Percentiles rank a stretch among this genome's conserved stretches.
Evolutionary conservation across 2,329 filamentous ascomycete species (phyloP).

Genomic region (Clonostachys solani): DNA sequence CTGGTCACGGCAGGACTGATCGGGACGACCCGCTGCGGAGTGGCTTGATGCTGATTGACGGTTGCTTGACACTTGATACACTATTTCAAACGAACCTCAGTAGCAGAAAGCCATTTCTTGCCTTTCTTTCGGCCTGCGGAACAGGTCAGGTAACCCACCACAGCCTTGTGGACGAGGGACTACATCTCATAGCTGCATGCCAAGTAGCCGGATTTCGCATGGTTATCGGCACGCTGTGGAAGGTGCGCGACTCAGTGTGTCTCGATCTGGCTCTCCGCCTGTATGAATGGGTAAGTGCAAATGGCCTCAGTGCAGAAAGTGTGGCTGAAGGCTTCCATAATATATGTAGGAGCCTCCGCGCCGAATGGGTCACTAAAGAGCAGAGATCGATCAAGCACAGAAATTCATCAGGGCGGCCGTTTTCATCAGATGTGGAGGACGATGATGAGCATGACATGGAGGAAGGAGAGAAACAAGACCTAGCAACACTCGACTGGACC

Average conservation of each 20-base stretch:
- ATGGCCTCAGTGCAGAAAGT: neutral
- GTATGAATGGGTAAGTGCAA: neutral
- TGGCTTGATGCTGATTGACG: conserved; percentile 1
- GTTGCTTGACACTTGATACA: conserved; percentile 25
- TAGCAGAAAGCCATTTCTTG: neutral
- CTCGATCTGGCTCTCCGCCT: neutral
- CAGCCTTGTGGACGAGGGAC: neutral
- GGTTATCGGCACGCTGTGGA: neutral
- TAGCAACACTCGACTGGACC: neutral
- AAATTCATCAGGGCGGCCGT: neutral
- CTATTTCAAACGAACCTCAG: conserved; percentile 25
- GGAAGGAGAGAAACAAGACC: neutral
- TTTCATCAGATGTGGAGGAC: neutral
- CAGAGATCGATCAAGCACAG: neutral
- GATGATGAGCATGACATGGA: neutral
- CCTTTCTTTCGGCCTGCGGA: neutral
- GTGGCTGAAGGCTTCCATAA: neutral
- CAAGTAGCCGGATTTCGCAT: neutral
- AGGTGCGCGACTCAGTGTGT: neutral
- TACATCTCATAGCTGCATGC: neutral
- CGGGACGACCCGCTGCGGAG: neutral
- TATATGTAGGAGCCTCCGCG: neutral
- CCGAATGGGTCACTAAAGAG: neutral
- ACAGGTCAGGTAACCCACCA: neutral
- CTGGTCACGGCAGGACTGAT: neutral